Percentiles rank a stretch among this genome's conserved stretches.
These are phyloP conservation scores for Lasiosphaeria hispida DNA, from an alignment of 495 filamentous ascomycete species.

Conservation along the genomic window DNA sequence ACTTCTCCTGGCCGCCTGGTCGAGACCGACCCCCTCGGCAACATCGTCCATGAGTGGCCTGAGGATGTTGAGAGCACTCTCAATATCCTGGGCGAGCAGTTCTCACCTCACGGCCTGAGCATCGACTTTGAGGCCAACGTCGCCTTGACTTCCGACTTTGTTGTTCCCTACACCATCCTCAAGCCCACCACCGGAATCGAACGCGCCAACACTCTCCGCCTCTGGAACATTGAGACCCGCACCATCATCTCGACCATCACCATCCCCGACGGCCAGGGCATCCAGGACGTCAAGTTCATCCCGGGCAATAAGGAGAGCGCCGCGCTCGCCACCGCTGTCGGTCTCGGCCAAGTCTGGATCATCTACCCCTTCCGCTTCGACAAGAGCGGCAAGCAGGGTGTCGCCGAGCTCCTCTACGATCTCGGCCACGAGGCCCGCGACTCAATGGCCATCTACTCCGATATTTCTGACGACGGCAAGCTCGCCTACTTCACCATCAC, in stretches of 20 bases:
- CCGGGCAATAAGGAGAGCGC: conserved; percentile 58
- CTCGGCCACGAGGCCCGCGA: conserved; percentile 56
- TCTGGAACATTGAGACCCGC: conserved; percentile 53
- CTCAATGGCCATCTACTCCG: conserved; percentile 59
- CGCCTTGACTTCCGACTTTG: conserved; percentile 61
- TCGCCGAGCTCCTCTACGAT: conserved; percentile 57
- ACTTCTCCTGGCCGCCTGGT: conserved; percentile 59
- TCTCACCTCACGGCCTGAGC: conserved; percentile 58
- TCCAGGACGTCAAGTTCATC: conserved; percentile 67
- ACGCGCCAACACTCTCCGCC: conserved; percentile 54
- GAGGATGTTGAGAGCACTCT: conserved; percentile 49
- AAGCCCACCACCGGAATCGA: conserved; percentile 56
- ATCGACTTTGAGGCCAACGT: conserved; percentile 58
- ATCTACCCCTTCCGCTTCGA: conserved; percentile 60
- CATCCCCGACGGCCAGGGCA: conserved; percentile 58
- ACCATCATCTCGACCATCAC: conserved; percentile 60
- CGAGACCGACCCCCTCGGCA: conserved; percentile 54
- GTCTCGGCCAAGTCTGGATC: conserved; percentile 62
- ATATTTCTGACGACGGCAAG: conserved; percentile 59
- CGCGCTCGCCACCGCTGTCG: conserved; percentile 60
- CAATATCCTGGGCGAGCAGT: conserved; percentile 58
- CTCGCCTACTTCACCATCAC: conserved; percentile 61
- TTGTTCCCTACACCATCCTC: conserved; percentile 57
- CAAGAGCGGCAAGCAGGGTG: conserved; percentile 52
- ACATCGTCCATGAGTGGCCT: conserved; percentile 62